These are phyloP conservation scores for Russula compacta DNA, from an alignment of 768 basidiomycete genomes.

Conservation along the genomic window DNA sequence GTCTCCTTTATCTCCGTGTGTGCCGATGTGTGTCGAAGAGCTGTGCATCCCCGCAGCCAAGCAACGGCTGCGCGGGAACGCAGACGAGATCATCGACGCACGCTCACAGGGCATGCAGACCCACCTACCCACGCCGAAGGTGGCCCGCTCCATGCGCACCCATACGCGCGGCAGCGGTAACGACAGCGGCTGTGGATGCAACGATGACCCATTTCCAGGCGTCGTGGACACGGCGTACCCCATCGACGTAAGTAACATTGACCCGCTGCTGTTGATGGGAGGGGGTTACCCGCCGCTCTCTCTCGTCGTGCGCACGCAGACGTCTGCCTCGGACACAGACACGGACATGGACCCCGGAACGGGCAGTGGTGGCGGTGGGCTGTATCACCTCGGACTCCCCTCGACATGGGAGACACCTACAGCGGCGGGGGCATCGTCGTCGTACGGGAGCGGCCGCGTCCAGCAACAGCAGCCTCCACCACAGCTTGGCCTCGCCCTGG, in stretches of 20 bases:
- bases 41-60: background rate
- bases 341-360: background rate
- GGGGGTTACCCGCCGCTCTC: background rate
- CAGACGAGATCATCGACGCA: background rate
- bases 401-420: background rate
- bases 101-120: background rate
- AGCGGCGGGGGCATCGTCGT: background rate
- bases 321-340: background rate
- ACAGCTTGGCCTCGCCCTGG: background rate
- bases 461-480: background rate
- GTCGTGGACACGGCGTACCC: background rate
- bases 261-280: constrained; percentile 12
- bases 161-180: background rate
- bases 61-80: background rate
- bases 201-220: background rate
- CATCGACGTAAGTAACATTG: background rate
- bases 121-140: background rate
- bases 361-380: background rate
- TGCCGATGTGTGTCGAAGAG: background rate
- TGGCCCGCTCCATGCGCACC: background rate
- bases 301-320: background rate
- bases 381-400: background rate
- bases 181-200: background rate
- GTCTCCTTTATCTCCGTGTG: background rate
- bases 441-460: background rate